phyloP scores from a whole-genome alignment of 1,139 yeast genomes.

The Arxiozyma slooffiae region DNA sequence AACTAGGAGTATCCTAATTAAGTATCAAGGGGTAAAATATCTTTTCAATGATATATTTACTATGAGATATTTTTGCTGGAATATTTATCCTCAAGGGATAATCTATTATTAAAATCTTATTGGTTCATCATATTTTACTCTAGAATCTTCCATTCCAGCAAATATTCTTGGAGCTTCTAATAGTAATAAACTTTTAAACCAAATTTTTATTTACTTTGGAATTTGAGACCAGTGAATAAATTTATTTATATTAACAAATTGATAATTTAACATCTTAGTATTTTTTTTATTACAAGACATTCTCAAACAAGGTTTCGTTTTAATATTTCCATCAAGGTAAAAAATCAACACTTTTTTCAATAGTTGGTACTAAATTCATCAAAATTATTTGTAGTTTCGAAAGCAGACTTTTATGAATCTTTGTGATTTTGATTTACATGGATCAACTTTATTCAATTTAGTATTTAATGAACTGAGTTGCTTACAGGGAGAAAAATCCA shows the following conservation, averaged over 20 bases:
- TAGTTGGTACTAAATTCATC: slow-evolving; percentile 6
- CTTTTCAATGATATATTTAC: too few species aligned
- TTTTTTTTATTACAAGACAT: neutral
- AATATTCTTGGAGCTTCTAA: neutral
- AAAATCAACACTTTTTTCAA: slow-evolving; percentile 18
- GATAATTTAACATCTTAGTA: neutral
- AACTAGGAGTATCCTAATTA: too few species aligned
- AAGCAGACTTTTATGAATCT: slow-evolving; percentile 20
- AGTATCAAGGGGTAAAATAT: too few species aligned
- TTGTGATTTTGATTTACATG: slow-evolving; percentile 16
- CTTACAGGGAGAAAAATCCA: slow-evolving; percentile 27
- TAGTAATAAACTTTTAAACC: slow-evolving; percentile 6
- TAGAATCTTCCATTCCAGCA: too few species aligned
- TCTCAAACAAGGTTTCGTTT: slow-evolving; percentile 7
- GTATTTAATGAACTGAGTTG: slow-evolving; percentile 18
- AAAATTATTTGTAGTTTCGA: slow-evolving; percentile 1
- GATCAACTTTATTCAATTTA: slow-evolving; percentile 22
- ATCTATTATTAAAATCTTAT: too few species aligned
- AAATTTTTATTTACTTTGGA: slow-evolving; percentile 5
- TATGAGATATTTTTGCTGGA: too few species aligned
- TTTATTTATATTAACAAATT: slow-evolving; percentile 15
- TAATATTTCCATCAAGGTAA: slow-evolving; percentile 10
- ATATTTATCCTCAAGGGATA: too few species aligned
- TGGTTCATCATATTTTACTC: too few species aligned
- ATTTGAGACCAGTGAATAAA: slow-evolving; percentile 7